These are phyloP conservation scores for Diatrype stigma DNA, from an alignment of 2,329 filamentous ascomycete genomes.

Conservation along the genomic window DNA sequence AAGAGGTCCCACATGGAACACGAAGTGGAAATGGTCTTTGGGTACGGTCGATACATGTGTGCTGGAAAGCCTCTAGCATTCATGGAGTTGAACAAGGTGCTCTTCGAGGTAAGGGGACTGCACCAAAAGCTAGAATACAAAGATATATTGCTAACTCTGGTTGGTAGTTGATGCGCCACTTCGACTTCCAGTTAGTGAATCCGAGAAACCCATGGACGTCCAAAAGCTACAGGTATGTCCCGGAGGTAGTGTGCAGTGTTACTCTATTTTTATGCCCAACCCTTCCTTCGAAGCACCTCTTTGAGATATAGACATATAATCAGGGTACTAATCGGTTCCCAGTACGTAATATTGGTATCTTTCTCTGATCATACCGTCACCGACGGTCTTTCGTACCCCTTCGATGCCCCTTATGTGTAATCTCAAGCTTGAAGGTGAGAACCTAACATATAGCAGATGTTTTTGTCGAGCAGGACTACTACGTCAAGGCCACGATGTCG, in stretches of 20 bases:
- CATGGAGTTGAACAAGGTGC: constrained; percentile 39
- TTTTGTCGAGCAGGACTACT: not conserved
- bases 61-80: constrained; percentile 38
- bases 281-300: too few species aligned
- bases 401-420: too few species aligned
- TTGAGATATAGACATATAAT: too few species aligned
- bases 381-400: too few species aligned
- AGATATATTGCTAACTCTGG: not conserved
- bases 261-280: too few species aligned
- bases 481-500: not conserved
- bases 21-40: not conserved
- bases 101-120: constrained; percentile 36
- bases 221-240: not conserved
- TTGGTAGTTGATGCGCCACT: not conserved
- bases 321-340: not conserved
- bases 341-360: not conserved
- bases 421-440: not conserved
- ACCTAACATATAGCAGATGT: not conserved
- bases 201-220: not conserved
- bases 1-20: not conserved
- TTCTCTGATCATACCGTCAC: too few species aligned
- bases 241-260: too few species aligned
- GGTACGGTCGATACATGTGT: constrained; percentile 27
- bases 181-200: not conserved
- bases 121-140: not conserved